These are phyloP conservation scores for Mucor lusitanicus DNA, from an alignment of 371 early-diverging fungal species.

Conservation along the genomic window DNA sequence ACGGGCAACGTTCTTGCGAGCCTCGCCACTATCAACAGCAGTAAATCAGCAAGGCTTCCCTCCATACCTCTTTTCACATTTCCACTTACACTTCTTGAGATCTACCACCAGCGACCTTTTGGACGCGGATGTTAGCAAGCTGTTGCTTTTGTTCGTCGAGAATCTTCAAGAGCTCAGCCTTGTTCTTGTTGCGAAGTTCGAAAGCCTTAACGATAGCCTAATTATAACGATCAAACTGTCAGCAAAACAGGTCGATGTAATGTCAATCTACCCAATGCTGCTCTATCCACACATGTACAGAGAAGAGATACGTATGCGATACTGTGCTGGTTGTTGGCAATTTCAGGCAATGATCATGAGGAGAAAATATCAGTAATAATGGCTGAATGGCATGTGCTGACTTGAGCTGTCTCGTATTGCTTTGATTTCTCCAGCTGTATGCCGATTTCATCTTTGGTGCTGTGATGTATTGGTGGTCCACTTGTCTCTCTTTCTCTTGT, in stretches of 20 bases:
- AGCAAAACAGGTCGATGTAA: background rate
- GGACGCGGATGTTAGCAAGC: slow-evolving; percentile 87
- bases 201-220: slow-evolving; percentile 85
- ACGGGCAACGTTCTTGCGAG: slow-evolving; percentile 94
- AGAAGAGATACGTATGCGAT: background rate
- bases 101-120: slow-evolving; percentile 87
- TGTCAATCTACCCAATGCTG: background rate
- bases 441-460: no score
- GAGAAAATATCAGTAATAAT: no score
- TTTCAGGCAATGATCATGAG: no score
- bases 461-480: background rate
- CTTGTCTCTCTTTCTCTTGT: background rate
- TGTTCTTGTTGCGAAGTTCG: slow-evolving; percentile 91
- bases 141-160: slow-evolving; percentile 93
- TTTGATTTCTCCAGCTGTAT: background rate
- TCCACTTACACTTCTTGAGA: slow-evolving; percentile 77
- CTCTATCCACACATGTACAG: background rate
- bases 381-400: no score
- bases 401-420: background rate
- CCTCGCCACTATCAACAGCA: slow-evolving; percentile 54
- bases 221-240: background rate
- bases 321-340: background rate
- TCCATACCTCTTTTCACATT: no score
- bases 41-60: no score
- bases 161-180: slow-evolving; percentile 86